A percentile compares a stretch with the other conserved stretches of the same genome.
Evolutionary conservation across 2,329 filamentous ascomycete species (phyloP).

Genomic region (Epichloe uncinata): DNA sequence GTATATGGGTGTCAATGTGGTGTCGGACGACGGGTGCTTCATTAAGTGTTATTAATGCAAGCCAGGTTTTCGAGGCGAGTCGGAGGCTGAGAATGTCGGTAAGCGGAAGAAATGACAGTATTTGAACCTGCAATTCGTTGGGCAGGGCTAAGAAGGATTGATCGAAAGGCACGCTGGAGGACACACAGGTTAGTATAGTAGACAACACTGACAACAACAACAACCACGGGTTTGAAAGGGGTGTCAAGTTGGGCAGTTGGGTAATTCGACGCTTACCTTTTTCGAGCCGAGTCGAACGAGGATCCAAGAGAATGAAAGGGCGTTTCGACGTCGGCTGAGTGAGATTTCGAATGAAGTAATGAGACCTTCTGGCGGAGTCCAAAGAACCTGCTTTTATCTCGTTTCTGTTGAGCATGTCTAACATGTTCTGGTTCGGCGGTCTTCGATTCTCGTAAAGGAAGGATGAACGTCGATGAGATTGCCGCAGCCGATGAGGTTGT

Average conservation of each 20-base stretch:
- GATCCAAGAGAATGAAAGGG: conserved; percentile 4
- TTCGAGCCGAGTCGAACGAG: conserved; percentile 17
- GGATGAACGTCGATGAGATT: conserved; percentile 32
- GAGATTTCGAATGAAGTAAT: conserved; percentile 21
- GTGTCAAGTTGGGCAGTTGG: not conserved
- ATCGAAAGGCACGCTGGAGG: conserved; percentile 33
- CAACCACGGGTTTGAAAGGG: too few species aligned
- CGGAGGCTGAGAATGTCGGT: conserved; percentile 47
- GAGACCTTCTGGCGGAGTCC: conserved; percentile 26
- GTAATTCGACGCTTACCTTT: conserved; percentile 15
- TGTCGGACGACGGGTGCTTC: conserved; percentile 48
- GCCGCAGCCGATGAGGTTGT: conserved; percentile 10
- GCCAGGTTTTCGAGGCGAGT: conserved; percentile 44
- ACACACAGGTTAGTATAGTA: conserved; percentile 11
- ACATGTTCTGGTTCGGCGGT: conserved; percentile 17
- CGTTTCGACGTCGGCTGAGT: conserved; percentile 10
- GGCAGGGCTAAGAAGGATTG: conserved; percentile 45
- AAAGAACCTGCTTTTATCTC: conserved; percentile 30
- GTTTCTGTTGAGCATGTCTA: conserved; percentile 22
- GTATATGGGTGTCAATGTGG: conserved; percentile 46
- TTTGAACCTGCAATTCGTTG: conserved; percentile 49
- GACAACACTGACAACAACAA: not conserved
- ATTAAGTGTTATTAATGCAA: conserved; percentile 45
- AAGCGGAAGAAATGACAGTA: conserved; percentile 46
- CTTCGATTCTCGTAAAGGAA: conserved; percentile 33